phyloP scores from a whole-genome alignment of 768 basidiomycete genomes.

The Boletus subparvulus region DNA sequence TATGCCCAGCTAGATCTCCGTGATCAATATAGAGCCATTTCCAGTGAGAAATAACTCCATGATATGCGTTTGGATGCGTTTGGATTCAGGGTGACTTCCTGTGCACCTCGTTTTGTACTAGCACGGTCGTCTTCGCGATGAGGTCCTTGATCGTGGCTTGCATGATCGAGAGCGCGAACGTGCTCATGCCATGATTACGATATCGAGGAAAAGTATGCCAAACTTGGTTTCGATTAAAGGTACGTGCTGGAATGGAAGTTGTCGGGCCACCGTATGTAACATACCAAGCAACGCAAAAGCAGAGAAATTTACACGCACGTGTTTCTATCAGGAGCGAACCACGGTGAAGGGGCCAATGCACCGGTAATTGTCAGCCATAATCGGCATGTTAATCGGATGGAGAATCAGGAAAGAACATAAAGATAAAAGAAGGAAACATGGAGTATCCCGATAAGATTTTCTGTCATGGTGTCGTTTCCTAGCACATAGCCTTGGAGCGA shows the following conservation, averaged over 20 bases:
- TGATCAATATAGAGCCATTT: not conserved
- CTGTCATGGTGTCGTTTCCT: not conserved
- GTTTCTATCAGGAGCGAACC: not conserved
- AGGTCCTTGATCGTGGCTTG: not conserved
- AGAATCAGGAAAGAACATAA: slow-evolving; percentile 13
- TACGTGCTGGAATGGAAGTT: not conserved
- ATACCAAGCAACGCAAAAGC: no score
- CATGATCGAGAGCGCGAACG: not conserved
- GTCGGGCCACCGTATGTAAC: not conserved
- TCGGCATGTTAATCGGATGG: slow-evolving; percentile 2
- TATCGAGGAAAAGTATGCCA: not conserved
- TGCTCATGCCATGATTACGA: not conserved
- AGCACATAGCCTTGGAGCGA: not conserved
- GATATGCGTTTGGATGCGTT: not conserved
- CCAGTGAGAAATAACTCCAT: not conserved
- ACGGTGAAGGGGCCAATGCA: not conserved
- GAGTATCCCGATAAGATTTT: slow-evolving; percentile 6
- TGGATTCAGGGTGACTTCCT: not conserved
- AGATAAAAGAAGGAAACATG: not conserved
- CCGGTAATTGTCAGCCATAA: not conserved
- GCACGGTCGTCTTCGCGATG: not conserved
- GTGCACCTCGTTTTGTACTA: not conserved
- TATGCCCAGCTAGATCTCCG: slow-evolving; percentile 1
- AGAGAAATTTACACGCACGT: not conserved
- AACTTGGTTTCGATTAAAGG: not conserved